phyloP scores from a whole-genome alignment of 73 alveolate genomes.

The Paramecium sexaurelia region DNA sequence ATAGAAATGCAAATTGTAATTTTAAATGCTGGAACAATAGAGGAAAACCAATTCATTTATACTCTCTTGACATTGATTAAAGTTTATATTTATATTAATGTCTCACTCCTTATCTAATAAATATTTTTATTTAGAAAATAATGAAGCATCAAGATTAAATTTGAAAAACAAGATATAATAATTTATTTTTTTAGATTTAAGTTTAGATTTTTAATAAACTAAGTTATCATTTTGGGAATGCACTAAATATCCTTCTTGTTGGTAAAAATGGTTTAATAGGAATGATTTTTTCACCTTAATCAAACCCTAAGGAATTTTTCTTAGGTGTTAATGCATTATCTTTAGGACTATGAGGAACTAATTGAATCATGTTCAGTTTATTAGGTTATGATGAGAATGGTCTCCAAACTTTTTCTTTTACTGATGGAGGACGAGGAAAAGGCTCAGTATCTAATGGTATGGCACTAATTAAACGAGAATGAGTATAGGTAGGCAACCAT shows the following conservation, averaged over 20 bases:
- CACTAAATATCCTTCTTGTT: constrained; percentile 8
- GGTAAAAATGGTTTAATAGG: constrained; percentile 22
- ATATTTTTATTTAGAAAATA: too few relatives aligned
- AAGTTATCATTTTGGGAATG: constrained; percentile 49
- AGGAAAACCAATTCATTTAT: background rate
- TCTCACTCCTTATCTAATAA: background rate
- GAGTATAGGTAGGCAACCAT: constrained; percentile 42
- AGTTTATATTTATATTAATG: background rate
- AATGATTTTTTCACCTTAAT: background rate
- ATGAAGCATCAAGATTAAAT: too few relatives aligned
- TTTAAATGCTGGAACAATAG: background rate
- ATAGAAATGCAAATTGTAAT: constrained; percentile 2
- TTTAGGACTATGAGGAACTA: constrained; percentile 38
- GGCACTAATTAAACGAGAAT: constrained; percentile 27
- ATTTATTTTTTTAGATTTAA: too few relatives aligned
- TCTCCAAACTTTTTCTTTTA: constrained; percentile 46
- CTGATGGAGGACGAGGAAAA: background rate
- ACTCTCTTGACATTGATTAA: background rate
- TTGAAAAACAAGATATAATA: too few relatives aligned
- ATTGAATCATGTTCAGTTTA: background rate
- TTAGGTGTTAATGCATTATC: background rate
- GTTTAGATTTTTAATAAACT: too few relatives aligned
- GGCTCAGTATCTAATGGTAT: constrained; percentile 12
- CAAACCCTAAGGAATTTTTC: background rate
- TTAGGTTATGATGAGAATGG: constrained; percentile 52